phyloP scores from a whole-genome alignment of 352 stramenopile genomes.

The Globisporangium yorkense region DNA sequence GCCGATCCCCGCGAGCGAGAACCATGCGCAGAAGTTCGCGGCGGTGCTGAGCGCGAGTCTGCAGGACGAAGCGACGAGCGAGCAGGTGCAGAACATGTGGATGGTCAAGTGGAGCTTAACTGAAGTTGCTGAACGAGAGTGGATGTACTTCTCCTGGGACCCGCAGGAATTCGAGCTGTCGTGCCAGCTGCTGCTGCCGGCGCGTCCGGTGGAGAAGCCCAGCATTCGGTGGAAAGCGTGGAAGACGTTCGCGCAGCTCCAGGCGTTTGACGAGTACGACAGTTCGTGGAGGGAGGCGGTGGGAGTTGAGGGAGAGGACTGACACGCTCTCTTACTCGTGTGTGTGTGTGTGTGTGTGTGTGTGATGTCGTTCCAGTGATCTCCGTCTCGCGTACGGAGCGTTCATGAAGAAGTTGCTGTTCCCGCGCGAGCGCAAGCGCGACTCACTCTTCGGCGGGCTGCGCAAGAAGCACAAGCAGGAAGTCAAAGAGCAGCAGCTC shows the following conservation, averaged over 20 bases:
- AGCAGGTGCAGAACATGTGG: conserved; percentile 22
- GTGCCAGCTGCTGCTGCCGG: conserved; percentile 54
- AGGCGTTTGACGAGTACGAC: conserved; percentile 66
- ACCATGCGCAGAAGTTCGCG: conserved; percentile 43
- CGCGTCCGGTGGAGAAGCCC: conserved; percentile 46
- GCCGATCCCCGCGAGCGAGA: conserved; percentile 30
- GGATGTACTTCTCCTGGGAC: conserved; percentile 4
- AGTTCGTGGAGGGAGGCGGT: not conserved
- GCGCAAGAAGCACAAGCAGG: conserved; percentile 60
- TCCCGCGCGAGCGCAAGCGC: conserved; percentile 63
- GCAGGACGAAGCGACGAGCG: conserved; percentile 53
- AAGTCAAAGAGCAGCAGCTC: conserved; percentile 67
- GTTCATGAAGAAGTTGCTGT: conserved; percentile 52
- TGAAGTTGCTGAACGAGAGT: not conserved
- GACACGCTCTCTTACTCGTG: not conserved
- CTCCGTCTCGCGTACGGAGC: conserved; percentile 39
- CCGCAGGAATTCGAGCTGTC: conserved; percentile 66
- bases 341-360: not conserved
- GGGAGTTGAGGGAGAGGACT: not conserved
- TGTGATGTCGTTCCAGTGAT: conserved; percentile 26
- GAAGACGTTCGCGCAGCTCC: conserved; percentile 62
- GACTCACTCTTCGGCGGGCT: conserved; percentile 67
- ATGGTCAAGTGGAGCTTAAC: too few relatives aligned
- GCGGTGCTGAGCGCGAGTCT: conserved; percentile 46
- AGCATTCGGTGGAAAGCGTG: conserved; percentile 78